Evolutionary conservation across 345 rosid species (phyloP), one percentile per base, ranked within the genome.

Genomic region (Sisymbrium irio): DNA sequence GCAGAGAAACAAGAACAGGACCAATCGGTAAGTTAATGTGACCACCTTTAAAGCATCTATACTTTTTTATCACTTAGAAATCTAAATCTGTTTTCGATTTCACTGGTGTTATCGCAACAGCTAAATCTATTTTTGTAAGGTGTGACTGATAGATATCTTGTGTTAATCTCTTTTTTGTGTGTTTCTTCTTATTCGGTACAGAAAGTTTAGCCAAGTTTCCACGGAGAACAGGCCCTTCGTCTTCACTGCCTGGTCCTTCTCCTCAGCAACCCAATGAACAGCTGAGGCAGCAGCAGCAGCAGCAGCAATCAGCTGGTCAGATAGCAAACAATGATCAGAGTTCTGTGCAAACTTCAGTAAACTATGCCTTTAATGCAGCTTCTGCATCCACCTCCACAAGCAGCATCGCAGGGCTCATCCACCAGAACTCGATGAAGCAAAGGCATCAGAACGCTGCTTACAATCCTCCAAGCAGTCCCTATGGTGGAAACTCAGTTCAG

Each of bases 131-230:
- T 28, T 39, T 28, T 35, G n/a, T 59, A 35, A 70, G 4, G 17
- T 47, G 15, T 6, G 53, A 39, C 62, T 50, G 17, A 33, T 58
- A 49, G 7, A 58, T 28, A 37, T 25, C 61, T 9, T 10, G 18
- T 32, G 62, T 28, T 50, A 32, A 62, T 65, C 54, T 27, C 17
- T 62, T 44, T 30, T 53, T 70, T 63, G 6, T 10, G 17, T 2
- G 17, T 15, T 15, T 9, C 6, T 53, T 28, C 36, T 22, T 67
- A 10, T 67, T 75, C 55, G 66, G 78, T 33, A 25, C 88, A 96
- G 98, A 96, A 85, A 92, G 99, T 80, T 89, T 92, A 84, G 88
- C 94, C 58, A 96, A 92, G 86, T 96, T 85, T 70, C 98, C 99
- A 47, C 87, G 97, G 62, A 83, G 96, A 72, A 71, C 89, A 53